Conservation (phyloP, 495 filamentous ascomycete genomes). For the Lasiosphaeria hispida region DNA sequence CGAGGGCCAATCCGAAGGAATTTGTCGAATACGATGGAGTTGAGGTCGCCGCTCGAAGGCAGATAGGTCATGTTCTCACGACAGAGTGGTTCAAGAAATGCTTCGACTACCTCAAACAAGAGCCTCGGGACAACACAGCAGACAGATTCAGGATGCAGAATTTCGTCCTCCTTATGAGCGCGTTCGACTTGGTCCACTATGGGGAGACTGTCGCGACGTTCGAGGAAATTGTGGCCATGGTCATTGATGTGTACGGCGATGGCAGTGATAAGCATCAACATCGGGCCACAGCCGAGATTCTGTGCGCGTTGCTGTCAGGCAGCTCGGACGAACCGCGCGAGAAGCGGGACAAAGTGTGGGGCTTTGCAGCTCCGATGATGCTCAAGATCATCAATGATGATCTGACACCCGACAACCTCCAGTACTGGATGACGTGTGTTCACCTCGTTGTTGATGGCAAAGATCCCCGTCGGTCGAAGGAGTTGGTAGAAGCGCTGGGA, state of each 20-base stretch:
- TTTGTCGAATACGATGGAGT: conserved; percentile 80
- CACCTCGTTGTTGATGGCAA: conserved; percentile 76
- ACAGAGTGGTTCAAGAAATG: conserved; percentile 82
- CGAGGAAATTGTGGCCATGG: conserved; percentile 81
- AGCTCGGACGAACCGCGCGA: conserved; percentile 68
- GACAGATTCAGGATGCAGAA: conserved; percentile 89
- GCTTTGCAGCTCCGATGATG: conserved; percentile 85
- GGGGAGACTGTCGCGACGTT: conserved; percentile 73
- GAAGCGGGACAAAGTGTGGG: conserved; percentile 74
- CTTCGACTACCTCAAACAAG: conserved; percentile 94
- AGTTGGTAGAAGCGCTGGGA: conserved; percentile 78
- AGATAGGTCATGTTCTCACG: conserved; percentile 77
- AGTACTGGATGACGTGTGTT: conserved; percentile 92
- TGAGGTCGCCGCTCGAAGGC: conserved; percentile 70
- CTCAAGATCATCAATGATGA: conserved; percentile 82
- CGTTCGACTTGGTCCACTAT: conserved; percentile 81
- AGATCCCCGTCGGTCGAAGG: conserved; percentile 83
- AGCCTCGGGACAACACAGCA: conserved; percentile 76
- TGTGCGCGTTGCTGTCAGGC: conserved; percentile 76
- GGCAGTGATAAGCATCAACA: conserved; percentile 98
- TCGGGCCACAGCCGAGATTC: conserved; percentile 90
- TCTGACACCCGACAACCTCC: conserved; percentile 87
- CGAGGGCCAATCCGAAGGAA: conserved; percentile 62
- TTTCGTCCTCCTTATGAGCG: conserved; percentile 78
- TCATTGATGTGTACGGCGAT: conserved; percentile 74